Base-by-base conservation (phyloP, 371 early-diverging fungal species). In the Mortierella sp. region DNA sequence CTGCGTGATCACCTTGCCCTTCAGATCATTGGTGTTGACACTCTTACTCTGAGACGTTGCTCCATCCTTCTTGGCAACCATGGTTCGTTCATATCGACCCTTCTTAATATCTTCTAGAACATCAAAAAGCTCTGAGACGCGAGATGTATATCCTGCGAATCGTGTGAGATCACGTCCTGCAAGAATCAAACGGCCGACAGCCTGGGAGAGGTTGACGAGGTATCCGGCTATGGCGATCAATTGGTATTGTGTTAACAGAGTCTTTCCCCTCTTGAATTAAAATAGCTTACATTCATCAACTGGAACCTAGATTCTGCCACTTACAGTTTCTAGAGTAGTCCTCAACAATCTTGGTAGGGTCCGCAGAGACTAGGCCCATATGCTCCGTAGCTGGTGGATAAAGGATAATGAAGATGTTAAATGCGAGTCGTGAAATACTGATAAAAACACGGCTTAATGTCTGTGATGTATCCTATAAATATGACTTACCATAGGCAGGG, bases 301-400 rank as follows among this genome's bases (percentile, higher is more conserved):
- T 30, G 18, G 30, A 5, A 37, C 22, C 24, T 35, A 39, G 8
- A 37, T 11, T 60, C 22, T 37, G 16, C 3, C 12, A 22, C 88
- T 83, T 88, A 90, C 91, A 95, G 77, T 96, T 96, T 73, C 94
- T 84, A 63, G 92, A 92, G 77, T 95, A 95, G 72, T 95, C 95
- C 76, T 95, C 93, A 89, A 95, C 95, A 59, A 95, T 73, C 80
- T 95, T 93, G 40, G 94, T 93, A 43, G 96, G 94, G 66, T 93
- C 89, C 22, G 86, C 87, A 20, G 72, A 61, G 10, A 88, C 78
- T 20, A 81, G 79, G 52, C 91, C 94, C 89, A 90, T 90, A 70
- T 85, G 84, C 57, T 84, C 84, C 3, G 89, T 89, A 24, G 90
- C 88, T 87, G 75, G 40, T 9, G 30, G 14, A 14, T 24, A 18